Percentiles rank a stretch among this genome's conserved stretches.
These are phyloP conservation scores for Salix brachista DNA, from an alignment of 345 rosid species.

Conservation along the genomic window DNA sequence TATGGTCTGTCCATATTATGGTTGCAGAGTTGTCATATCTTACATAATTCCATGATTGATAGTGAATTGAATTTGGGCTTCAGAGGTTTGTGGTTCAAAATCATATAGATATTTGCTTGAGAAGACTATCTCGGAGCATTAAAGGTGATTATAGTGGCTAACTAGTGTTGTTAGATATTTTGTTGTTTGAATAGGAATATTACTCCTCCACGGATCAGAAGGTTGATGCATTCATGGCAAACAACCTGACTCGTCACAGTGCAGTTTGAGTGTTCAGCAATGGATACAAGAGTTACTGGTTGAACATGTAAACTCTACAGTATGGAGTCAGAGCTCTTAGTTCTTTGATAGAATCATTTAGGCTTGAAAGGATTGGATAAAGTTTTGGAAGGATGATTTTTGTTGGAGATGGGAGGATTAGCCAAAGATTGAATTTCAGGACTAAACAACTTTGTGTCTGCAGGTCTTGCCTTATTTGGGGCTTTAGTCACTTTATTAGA, in stretches of 20 bases:
- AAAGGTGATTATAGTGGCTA: too few relatives aligned
- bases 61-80: not conserved
- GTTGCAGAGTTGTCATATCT: not conserved
- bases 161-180: too few relatives aligned
- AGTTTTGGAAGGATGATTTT: not conserved
- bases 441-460: not conserved
- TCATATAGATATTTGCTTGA: too few relatives aligned
- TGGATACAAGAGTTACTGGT: not conserved
- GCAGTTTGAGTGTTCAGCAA: not conserved
- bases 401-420: not conserved
- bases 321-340: not conserved
- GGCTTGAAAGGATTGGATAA: not conserved
- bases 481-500: not conserved
- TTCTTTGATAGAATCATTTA: not conserved
- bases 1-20: not conserved
- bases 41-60: not conserved
- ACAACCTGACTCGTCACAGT: not conserved
- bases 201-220: not conserved
- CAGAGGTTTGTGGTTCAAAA: not conserved
- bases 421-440: not conserved
- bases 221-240: not conserved
- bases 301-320: not conserved
- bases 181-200: not conserved
- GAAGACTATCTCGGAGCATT: too few relatives aligned
- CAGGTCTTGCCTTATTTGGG: not conserved